A percentile compares a stretch with the other conserved stretches of the same genome.
Evolutionary conservation across 2,329 filamentous ascomycete species (phyloP).

Genomic region (Pseudocercospora cruenta): DNA sequence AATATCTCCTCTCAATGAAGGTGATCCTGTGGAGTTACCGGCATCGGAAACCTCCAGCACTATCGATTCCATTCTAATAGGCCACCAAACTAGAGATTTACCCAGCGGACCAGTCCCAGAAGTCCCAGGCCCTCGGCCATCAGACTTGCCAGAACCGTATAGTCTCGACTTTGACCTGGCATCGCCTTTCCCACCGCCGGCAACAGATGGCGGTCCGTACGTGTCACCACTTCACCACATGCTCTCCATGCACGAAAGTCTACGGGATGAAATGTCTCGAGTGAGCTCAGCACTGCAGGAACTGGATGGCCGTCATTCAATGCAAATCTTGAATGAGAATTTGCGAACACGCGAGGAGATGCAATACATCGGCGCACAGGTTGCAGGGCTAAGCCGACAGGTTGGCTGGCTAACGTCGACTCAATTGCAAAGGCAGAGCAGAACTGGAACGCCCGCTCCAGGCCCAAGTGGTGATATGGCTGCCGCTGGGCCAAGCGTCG

Average conservation of each 20-base stretch:
- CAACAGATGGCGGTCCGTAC: conserved; percentile 42
- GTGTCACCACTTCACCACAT: conserved; percentile 59
- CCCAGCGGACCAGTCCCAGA: conserved; percentile 21
- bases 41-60: conserved; percentile 2
- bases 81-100: conserved; percentile 3
- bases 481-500: conserved; percentile 30
- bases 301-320: conserved; percentile 63
- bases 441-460: conserved; percentile 21
- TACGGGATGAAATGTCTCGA: conserved; percentile 62
- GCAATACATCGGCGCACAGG: conserved; percentile 62
- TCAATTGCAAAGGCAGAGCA: conserved; percentile 51
- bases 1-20: conserved; percentile 8
- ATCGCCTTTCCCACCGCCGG: conserved; percentile 31
- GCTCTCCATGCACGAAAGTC: conserved; percentile 62
- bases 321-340: conserved; percentile 66
- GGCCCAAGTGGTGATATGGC: conserved; percentile 11
- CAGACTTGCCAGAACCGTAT: conserved; percentile 31
- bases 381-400: conserved; percentile 63
- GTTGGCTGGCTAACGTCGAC: conserved; percentile 66
- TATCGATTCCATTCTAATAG: conserved; percentile 4
- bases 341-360: conserved; percentile 65
- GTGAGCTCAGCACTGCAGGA: conserved; percentile 60
- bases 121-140: conserved; percentile 25
- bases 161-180: conserved; percentile 35
- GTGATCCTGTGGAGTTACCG: background rate